phyloP scores from a whole-genome alignment of 208 protist species.

The Naegleria gruberi region DNA sequence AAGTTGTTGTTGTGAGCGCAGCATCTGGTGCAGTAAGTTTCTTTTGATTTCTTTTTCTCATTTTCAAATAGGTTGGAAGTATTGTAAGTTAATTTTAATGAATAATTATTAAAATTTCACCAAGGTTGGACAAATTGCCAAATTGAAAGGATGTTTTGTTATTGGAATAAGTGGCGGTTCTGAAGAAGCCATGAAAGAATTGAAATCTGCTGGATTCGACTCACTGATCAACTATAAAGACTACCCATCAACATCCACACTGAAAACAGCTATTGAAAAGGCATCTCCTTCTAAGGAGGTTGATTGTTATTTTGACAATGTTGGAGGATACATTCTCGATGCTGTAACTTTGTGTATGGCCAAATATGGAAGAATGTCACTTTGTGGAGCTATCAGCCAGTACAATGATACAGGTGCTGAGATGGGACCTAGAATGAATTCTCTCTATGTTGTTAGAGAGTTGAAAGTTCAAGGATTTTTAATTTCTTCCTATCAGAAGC shows the following conservation, averaged over 20 bases:
- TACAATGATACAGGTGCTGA: background rate
- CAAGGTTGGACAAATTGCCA: conserved; percentile 35
- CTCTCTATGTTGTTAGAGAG: background rate
- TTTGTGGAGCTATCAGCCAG: conserved; percentile 36
- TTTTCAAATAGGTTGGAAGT: too few species aligned
- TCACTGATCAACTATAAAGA: conserved; percentile 28
- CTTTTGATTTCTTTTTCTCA: too few species aligned
- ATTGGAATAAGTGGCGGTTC: conserved; percentile 30
- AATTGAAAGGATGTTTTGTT: conserved; percentile 28
- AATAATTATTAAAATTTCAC: too few species aligned
- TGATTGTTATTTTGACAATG: conserved; percentile 35
- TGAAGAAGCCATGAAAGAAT: conserved; percentile 9
- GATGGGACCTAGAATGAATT: background rate
- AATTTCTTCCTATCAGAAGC: background rate
- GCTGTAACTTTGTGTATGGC: conserved; percentile 20
- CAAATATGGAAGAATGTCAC: conserved; percentile 15
- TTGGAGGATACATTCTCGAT: conserved; percentile 28
- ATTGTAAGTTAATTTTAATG: background rate
- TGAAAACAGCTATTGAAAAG: background rate
- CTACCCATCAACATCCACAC: background rate
- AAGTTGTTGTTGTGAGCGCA: conserved; percentile 29
- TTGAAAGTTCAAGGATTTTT: conserved; percentile 6
- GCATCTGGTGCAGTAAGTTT: conserved; percentile 30
- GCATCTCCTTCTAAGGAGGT: background rate
- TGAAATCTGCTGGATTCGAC: conserved; percentile 30